Conservation (phyloP, 148 eudicot species). For the Fagopyrum esculentum region DNA sequence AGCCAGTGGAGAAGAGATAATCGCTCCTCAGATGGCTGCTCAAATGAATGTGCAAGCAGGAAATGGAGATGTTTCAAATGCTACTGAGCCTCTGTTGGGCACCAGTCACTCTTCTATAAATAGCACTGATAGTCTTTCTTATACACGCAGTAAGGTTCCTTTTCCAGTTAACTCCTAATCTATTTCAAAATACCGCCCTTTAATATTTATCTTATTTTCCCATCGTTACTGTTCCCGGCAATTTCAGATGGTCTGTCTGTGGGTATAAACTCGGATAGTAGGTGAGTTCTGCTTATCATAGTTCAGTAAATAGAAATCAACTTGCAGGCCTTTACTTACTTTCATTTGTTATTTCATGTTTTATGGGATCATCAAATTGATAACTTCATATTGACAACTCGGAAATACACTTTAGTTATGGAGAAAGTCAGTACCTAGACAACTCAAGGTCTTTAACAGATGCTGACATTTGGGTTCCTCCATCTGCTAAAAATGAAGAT, state of each 20-base stretch:
- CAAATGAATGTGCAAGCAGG: constrained; percentile 22
- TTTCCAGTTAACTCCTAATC: not conserved
- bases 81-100: constrained; percentile 19
- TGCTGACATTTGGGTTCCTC: constrained; percentile 66
- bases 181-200: not conserved
- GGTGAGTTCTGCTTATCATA: constrained; percentile 31
- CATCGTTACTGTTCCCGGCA: not conserved
- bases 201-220: constrained; percentile 4
- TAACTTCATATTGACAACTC: not conserved
- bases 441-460: constrained; percentile 26
- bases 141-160: constrained; percentile 48
- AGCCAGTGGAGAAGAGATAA: constrained; percentile 17
- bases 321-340: constrained; percentile 11
- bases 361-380: constrained; percentile 18
- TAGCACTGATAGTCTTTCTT: constrained; percentile 44
- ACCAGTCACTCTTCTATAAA: constrained; percentile 31
- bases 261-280: constrained; percentile 30
- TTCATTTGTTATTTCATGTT: constrained; percentile 6
- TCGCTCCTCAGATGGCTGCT: constrained; percentile 18
- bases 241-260: constrained; percentile 69
- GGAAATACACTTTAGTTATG: constrained; percentile 11
- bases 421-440: not conserved
- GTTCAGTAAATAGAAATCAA: not conserved
- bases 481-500: constrained; percentile 51
- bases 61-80: constrained; percentile 27